Evolutionary conservation across 768 basidiomycete species (phyloP), one percentile per base, ranked within the genome.

Genomic region (Collybia mongolica): DNA sequence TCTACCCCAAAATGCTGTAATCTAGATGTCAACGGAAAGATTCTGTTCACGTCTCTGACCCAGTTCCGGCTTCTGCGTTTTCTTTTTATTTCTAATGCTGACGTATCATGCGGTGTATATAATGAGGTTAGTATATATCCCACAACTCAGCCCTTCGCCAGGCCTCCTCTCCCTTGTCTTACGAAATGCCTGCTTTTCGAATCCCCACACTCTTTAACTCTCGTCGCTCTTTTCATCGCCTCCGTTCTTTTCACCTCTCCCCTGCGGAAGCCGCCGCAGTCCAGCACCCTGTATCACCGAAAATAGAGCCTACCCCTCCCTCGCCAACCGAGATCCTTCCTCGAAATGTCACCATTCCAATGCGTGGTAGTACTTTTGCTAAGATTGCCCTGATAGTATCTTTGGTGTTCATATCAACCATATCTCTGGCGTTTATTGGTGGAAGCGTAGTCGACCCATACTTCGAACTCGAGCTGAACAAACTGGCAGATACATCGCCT

Each of bases 391-490:
- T 77, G 19, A 54, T 76, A 0, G 60, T 76, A 5, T 82, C 80
- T 26, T 53, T 80, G 6, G 60, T 79, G 20, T 81, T 82, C 57
- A 75, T 79, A 39, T 51, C 68, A 32, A 68, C 72, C 8, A 60
- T 82, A n/a, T 76, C 74, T 1, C 72, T 73, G 53, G 68, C 77
- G 5, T 81, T 82, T 60, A 63, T 77, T 35, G 74, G 78, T 4
- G 72, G 69, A 15, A 62, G 65, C 15, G 68, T 67, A 17, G 76
- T 75, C 24, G 73, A 70, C 28, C 65, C 70, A 0, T 60, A 65
- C 26, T 77, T 81, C 56, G 69, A 66, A 54, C 54, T 58, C 17
- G 57, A 69, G 1, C 60, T 83, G 42, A 61, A 78, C 47, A 60
- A 70, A 8, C 63, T 76, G 12, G 76, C 77, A 1, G 50, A 58